These are phyloP conservation scores for Ulota crispa DNA, from an alignment of 225 moss, liverwort and hornwort species.

Conservation along the genomic window DNA sequence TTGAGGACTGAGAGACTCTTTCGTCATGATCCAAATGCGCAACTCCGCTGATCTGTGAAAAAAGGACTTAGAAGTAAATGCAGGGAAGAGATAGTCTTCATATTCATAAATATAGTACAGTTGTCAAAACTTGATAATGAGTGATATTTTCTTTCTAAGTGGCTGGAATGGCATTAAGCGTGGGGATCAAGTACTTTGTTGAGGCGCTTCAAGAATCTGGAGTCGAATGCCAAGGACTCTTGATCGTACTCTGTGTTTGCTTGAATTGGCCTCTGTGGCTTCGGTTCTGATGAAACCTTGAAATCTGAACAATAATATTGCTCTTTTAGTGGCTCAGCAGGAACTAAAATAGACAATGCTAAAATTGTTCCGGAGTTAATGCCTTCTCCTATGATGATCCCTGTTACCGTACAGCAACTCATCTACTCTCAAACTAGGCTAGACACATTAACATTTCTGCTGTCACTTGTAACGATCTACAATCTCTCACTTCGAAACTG, in stretches of 20 bases:
- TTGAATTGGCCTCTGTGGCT: not conserved
- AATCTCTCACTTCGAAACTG: not conserved
- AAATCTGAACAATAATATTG: not conserved
- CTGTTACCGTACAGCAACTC: not conserved
- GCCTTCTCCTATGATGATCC: accelerated
- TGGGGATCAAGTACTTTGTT: slow-evolving; percentile 15
- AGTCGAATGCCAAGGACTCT: slow-evolving; percentile 27
- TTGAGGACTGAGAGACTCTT: not conserved
- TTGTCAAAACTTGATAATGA: not conserved
- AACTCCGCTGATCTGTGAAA: slow-evolving; percentile 7
- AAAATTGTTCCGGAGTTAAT: not conserved
- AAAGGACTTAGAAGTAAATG: not conserved
- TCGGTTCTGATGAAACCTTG: not conserved
- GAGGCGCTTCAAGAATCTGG: slow-evolving; percentile 22
- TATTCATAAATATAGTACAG: not conserved
- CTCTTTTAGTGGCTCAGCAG: not conserved
- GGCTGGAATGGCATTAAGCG: not conserved
- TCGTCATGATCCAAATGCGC: not conserved
- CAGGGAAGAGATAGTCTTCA: not conserved
- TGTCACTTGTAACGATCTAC: not conserved
- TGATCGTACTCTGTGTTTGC: slow-evolving; percentile 9
- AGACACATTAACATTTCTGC: not conserved
- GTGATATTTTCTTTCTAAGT: not conserved
- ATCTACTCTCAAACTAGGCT: accelerated
- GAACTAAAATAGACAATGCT: not conserved